A percentile compares a stretch with the other conserved stretches of the same genome.
Conservation (phyloP, 345 rosid genomes). For the Linum tenue region DNA sequence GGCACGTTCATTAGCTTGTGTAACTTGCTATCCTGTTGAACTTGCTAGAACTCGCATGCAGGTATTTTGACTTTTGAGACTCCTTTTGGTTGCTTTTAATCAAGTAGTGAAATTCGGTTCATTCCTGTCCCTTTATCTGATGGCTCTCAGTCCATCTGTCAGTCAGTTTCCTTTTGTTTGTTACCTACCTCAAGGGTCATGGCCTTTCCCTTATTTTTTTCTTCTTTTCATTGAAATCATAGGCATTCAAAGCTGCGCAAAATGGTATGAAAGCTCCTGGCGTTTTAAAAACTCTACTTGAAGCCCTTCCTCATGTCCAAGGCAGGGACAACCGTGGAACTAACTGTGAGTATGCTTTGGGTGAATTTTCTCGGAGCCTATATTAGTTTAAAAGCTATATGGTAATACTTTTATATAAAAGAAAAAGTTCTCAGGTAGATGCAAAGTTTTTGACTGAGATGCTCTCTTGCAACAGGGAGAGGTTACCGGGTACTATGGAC, state of each 20-base stretch:
- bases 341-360: background rate
- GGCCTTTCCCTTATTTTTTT: background rate
- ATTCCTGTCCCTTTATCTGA: background rate
- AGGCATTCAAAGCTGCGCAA: background rate
- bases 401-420: too few relatives aligned
- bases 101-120: too few relatives aligned
- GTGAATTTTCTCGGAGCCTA: too few relatives aligned
- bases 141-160: too few relatives aligned
- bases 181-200: background rate
- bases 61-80: slow-evolving; percentile 38
- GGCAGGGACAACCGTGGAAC: background rate
- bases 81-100: too few relatives aligned
- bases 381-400: too few relatives aligned
- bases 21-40: slow-evolving; percentile 87
- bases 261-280: slow-evolving; percentile 1
- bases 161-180: background rate
- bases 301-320: background rate
- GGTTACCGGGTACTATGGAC: slow-evolving; percentile 78
- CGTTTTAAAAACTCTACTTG: background rate
- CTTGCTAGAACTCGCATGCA: slow-evolving; percentile 99
- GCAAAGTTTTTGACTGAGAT: background rate
- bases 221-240: background rate
- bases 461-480: slow-evolving; percentile 40
- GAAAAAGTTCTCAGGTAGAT: too few relatives aligned
- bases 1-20: slow-evolving; percentile 90